A percentile compares a stretch with the other conserved stretches of the same genome.
These are phyloP conservation scores for Fusarium sp. DNA, from an alignment of 2,329 filamentous ascomycete species.

Conservation along the genomic window DNA sequence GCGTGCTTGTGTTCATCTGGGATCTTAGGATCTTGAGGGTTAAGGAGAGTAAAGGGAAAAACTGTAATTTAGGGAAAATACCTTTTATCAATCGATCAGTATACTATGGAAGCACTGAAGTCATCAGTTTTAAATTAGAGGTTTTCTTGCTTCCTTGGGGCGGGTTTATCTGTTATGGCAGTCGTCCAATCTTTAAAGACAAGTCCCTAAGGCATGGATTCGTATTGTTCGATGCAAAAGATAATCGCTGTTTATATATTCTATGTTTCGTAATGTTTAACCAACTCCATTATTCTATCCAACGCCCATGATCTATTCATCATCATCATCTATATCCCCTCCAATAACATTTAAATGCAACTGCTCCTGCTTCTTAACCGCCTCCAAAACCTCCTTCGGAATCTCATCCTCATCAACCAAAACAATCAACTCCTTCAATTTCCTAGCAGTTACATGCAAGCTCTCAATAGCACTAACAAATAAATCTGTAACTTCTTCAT, in stretches of 20 bases:
- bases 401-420: slow-evolving; percentile 50
- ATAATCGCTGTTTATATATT: not conserved
- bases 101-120: no score
- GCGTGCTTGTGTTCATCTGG: not conserved
- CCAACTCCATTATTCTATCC: not conserved
- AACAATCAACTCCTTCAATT: slow-evolving; percentile 54
- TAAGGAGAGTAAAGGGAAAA: no score
- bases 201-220: accelerated
- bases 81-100: no score
- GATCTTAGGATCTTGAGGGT: not conserved
- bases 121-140: no score
- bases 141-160: no score
- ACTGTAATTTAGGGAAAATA: no score
- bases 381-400: slow-evolving; percentile 51
- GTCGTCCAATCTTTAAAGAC: no score
- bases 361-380: slow-evolving; percentile 49
- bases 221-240: not conserved
- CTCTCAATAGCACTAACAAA: slow-evolving; percentile 57
- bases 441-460: slow-evolving; percentile 51
- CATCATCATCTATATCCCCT: slow-evolving; percentile 10
- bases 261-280: not conserved
- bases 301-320: not conserved
- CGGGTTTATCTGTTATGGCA: no score
- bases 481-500: slow-evolving; percentile 61
- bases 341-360: slow-evolving; percentile 52